Percentiles rank a stretch among this genome's conserved stretches.
These are phyloP conservation scores for Ascocoryne sarcoides DNA, from an alignment of 2,329 filamentous ascomycete species.

Conservation along the genomic window DNA sequence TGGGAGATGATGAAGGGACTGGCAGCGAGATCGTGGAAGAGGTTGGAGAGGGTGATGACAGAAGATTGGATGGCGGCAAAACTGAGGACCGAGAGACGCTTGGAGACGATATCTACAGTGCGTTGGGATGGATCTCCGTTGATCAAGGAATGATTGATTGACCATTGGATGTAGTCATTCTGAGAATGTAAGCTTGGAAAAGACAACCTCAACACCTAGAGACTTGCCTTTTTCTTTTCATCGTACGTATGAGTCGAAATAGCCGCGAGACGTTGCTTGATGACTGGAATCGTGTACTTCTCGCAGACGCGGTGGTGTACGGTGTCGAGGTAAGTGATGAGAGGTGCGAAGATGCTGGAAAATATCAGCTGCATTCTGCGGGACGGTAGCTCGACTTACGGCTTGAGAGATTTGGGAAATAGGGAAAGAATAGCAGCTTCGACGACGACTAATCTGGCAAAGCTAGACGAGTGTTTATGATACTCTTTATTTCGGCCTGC, in stretches of 20 bases:
- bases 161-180: constrained; percentile 35
- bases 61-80: constrained; percentile 31
- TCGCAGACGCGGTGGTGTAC: constrained; percentile 23
- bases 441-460: constrained; percentile 28
- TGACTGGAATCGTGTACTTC: constrained; percentile 29
- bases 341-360: constrained; percentile 15
- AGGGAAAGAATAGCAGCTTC: constrained; percentile 29
- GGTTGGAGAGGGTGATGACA: constrained; percentile 32
- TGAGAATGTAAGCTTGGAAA: constrained; percentile 9
- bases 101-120: constrained; percentile 23
- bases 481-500: constrained; percentile 29
- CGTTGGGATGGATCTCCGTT: constrained; percentile 33
- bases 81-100: constrained; percentile 18
- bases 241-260: constrained; percentile 7
- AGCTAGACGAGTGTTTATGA: constrained; percentile 23
- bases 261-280: constrained; percentile 25
- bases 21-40: constrained; percentile 31
- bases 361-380: no score
- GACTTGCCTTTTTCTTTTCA: constrained; percentile 17
- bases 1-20: constrained; percentile 33
- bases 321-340: constrained; percentile 14
- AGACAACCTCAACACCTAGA: background rate
- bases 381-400: no score
- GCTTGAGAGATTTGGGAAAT: constrained; percentile 27
- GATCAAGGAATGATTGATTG: constrained; percentile 29